These are phyloP conservation scores for Candida peoriensis DNA, from an alignment of 805 yeast genomes.

Conservation along the genomic window DNA sequence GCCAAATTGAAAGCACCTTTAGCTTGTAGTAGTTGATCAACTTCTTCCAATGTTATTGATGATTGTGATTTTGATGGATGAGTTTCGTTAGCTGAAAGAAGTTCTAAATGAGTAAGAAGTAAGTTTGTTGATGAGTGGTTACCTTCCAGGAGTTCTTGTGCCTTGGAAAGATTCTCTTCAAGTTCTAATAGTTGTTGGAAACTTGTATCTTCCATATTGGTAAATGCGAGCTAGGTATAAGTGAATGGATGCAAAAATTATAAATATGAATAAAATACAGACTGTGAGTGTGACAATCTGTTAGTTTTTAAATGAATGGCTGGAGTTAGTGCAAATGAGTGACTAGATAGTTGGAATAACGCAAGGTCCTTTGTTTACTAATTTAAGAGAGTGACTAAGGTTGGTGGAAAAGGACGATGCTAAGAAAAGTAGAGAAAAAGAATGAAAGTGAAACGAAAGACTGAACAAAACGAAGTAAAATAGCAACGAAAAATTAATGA, in stretches of 20 bases:
- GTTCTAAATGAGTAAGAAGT: slow-evolving; percentile 9
- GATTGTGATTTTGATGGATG: slow-evolving; percentile 6
- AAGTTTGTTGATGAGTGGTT: not conserved
- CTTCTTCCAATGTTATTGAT: slow-evolving; percentile 26
- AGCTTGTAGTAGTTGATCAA: slow-evolving; percentile 20
- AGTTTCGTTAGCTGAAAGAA: slow-evolving; percentile 4
- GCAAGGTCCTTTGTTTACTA: too few relatives aligned
- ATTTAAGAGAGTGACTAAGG: slow-evolving; percentile 1
- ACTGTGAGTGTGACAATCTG: too few relatives aligned
- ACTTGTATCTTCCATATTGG: slow-evolving; percentile 13
- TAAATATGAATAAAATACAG: too few relatives aligned
- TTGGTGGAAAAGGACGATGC: not conserved
- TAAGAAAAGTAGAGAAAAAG: not conserved
- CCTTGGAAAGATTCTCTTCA: slow-evolving; percentile 9
- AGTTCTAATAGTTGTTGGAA: slow-evolving; percentile 19
- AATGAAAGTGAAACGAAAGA: not conserved
- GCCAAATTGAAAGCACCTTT: slow-evolving; percentile 19
- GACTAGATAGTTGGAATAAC: not conserved
- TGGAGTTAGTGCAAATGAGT: not conserved
- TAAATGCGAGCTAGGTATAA: not conserved
- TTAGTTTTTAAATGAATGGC: too few relatives aligned
- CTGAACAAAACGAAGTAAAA: too few relatives aligned
- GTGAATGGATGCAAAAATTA: not conserved
- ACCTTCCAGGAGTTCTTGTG: slow-evolving; percentile 1
- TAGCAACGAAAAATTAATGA: too few relatives aligned